Percentiles rank a stretch among this genome's conserved stretches.
Evolutionary conservation across 306 rosid genomes (phyloP).

Genomic region (Rosa lucieae): DNA sequence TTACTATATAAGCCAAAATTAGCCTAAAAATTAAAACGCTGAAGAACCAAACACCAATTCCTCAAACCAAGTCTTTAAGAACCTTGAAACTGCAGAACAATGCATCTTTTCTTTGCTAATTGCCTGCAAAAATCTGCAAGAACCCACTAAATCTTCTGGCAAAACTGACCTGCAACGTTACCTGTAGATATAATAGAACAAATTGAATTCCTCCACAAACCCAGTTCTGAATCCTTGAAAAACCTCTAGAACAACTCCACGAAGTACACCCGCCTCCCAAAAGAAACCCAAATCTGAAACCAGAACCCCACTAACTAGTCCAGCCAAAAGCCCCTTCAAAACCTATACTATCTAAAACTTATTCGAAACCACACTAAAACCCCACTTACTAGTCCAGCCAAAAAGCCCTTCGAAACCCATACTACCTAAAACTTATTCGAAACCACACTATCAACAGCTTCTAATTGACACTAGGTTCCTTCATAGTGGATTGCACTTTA

Average conservation of each 20-base stretch:
- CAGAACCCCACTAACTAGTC: conserved; percentile 15
- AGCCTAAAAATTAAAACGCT: conserved; percentile 6
- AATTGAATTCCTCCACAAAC: conserved; percentile 21
- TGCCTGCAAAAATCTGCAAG: conserved; percentile 27
- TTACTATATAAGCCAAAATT: conserved; percentile 11
- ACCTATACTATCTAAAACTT: too few species aligned
- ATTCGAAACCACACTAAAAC: too few species aligned
- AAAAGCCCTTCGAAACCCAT: too few species aligned
- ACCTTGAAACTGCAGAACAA: conserved; percentile 39
- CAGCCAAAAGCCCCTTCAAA: not conserved
- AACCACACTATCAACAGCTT: too few species aligned
- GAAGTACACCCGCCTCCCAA: conserved; percentile 28
- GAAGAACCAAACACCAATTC: conserved; percentile 18
- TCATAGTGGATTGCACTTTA: conserved; percentile 14
- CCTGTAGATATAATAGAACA: conserved; percentile 25
- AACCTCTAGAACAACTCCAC: conserved; percentile 60
- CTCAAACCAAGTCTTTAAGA: conserved; percentile 18
- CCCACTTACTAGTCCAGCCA: too few species aligned
- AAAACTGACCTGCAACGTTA: conserved; percentile 27
- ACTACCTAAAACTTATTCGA: too few species aligned
- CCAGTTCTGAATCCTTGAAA: conserved; percentile 29
- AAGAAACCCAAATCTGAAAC: conserved; percentile 26
- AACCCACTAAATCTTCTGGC: conserved; percentile 27
- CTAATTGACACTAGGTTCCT: not conserved
- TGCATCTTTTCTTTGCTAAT: conserved; percentile 43